Conservation (phyloP, 1,284 basidiomycete genomes). For the Neonothopanus nambi region DNA sequence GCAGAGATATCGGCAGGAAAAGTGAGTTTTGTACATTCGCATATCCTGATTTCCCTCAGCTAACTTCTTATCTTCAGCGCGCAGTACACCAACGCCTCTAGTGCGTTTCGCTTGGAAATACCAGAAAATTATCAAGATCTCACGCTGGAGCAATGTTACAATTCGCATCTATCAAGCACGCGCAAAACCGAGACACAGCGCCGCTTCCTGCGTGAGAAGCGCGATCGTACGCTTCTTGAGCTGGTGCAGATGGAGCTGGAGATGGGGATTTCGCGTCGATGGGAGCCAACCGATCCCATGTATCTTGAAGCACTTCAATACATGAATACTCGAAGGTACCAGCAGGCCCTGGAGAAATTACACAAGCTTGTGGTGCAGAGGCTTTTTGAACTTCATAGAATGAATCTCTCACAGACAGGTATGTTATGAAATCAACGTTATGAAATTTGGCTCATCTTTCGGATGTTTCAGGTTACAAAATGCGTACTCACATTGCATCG, state of each 20-base stretch:
- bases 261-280: slow-evolving; percentile 14
- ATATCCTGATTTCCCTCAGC: too few relatives aligned
- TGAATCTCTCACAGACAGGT: slow-evolving; percentile 16
- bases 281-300: slow-evolving; percentile 8
- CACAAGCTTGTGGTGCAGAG: slow-evolving; percentile 24
- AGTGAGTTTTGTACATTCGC: background rate
- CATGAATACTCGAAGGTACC: slow-evolving; percentile 19
- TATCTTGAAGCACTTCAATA: slow-evolving; percentile 10
- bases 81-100: background rate
- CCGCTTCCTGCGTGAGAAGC: background rate
- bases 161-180: background rate
- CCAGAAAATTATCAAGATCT: background rate
- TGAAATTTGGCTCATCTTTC: too few relatives aligned
- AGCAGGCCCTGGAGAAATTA: slow-evolving; percentile 19
- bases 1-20: background rate
- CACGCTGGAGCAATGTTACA: background rate
- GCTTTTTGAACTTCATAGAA: slow-evolving; percentile 25
- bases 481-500: slow-evolving; percentile 17
- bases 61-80: background rate
- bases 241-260: slow-evolving; percentile 9
- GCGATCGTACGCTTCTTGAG: slow-evolving; percentile 5
- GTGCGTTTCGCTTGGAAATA: too few relatives aligned
- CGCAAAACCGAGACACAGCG: slow-evolving; percentile 1
- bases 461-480: slow-evolving; percentile 17
- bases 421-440: background rate